phyloP scores from a whole-genome alignment of 805 yeast species.

The Saturnispora bothae region DNA sequence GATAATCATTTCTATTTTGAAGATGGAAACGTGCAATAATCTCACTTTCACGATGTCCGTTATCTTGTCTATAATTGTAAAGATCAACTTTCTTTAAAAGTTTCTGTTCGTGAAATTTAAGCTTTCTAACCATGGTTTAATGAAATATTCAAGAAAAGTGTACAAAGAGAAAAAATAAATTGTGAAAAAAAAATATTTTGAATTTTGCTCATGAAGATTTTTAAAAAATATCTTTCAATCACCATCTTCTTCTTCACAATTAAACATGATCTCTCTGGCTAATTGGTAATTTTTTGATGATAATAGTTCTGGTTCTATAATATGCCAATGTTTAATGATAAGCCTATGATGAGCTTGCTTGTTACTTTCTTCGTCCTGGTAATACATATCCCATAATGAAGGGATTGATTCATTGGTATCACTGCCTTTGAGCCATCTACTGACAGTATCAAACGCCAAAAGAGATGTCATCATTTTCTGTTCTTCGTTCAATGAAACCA shows the following conservation, averaged over 20 bases:
- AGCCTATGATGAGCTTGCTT: not conserved
- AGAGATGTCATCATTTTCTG: not conserved
- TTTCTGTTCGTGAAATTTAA: conserved; percentile 93
- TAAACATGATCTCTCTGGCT: too few species aligned
- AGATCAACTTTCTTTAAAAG: conserved; percentile 91
- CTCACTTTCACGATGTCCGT: conserved; percentile 90
- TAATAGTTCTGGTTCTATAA: not conserved
- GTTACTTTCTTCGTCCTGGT: not conserved
- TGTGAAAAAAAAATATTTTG: too few species aligned
- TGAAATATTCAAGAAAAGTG: not conserved
- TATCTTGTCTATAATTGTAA: conserved; percentile 95
- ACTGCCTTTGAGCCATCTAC: not conserved
- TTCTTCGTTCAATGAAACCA: conserved; percentile 3
- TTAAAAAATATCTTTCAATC: not conserved
- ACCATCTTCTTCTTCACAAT: not conserved
- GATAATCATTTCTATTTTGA: conserved; percentile 92
- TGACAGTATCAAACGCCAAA: conserved; percentile 4
- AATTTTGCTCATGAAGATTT: too few species aligned
- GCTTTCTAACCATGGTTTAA: conserved; percentile 58
- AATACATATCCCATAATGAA: conserved; percentile 7
- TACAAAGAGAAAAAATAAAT: not conserved
- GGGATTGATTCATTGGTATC: not conserved
- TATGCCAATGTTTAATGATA: not conserved
- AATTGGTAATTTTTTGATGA: not conserved
- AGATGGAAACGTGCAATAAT: conserved; percentile 92